A percentile compares a stretch with the other conserved stretches of the same genome.
These are phyloP conservation scores for Phytophthora boehmeriae DNA, from an alignment of 352 stramenopile genomes.

Conservation along the genomic window DNA sequence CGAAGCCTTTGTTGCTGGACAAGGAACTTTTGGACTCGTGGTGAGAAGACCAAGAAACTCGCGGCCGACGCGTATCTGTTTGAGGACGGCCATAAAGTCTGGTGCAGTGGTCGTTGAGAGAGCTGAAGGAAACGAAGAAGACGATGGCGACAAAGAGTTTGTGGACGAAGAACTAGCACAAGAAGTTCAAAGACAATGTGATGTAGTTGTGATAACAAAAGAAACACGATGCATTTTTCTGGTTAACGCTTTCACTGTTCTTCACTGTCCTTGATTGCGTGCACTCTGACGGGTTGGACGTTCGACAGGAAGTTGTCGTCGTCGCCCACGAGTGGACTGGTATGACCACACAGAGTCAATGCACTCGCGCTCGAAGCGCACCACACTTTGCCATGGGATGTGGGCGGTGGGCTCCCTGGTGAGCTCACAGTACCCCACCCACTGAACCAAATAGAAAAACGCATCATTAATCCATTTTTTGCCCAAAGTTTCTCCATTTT, in stretches of 20 bases:
- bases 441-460: slow-evolving; percentile 11
- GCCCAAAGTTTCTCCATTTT: neutral
- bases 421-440: slow-evolving; percentile 1
- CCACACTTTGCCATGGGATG: slow-evolving; percentile 2
- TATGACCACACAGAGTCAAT: slow-evolving; percentile 9
- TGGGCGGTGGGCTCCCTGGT: slow-evolving; percentile 8
- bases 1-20: slow-evolving; percentile 53
- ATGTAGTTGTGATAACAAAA: too few relatives aligned
- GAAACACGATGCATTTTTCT: too few relatives aligned
- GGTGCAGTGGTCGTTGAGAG: slow-evolving; percentile 52
- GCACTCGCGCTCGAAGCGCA: slow-evolving; percentile 1
- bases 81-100: slow-evolving; percentile 56
- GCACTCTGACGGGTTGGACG: neutral
- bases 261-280: neutral
- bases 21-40: slow-evolving; percentile 50
- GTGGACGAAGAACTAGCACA: slow-evolving; percentile 54
- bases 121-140: slow-evolving; percentile 10
- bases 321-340: slow-evolving; percentile 4
- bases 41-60: slow-evolving; percentile 36
- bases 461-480: slow-evolving; percentile 6
- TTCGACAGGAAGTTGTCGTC: neutral
- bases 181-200: too few relatives aligned
- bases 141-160: slow-evolving; percentile 49
- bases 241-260: too few relatives aligned
- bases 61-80: slow-evolving; percentile 70